Base-by-base conservation (phyloP, 2,329 filamentous ascomycete species). In the Pseudogymnoascus sp. region DNA sequence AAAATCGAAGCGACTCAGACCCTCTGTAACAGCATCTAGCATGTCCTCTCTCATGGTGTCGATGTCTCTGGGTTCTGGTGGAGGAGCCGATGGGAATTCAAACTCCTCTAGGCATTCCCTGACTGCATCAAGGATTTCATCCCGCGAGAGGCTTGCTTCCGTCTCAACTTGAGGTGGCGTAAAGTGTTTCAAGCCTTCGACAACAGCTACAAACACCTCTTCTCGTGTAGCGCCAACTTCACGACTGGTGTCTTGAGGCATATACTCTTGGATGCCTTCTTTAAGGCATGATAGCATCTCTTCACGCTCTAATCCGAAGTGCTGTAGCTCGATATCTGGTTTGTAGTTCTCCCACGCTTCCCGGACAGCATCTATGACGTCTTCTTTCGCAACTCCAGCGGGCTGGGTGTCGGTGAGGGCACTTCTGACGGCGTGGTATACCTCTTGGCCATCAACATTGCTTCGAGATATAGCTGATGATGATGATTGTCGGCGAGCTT, bases 331-430 rank as follows among this genome's bases (percentile, higher is more conserved):
- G 61, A 96, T 91, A 70, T 97, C 91, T 0, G 93, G 93, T 76
- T 96, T 96, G 77, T 96, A 96, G 62, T 87, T 90, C 72, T 97
- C 93, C 86, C 92, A 96, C 0, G 93, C 93, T 69, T 96, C 92
- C 69, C 87, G 87, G 12, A 97, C 89, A 2, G 93, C 92, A 29
- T 89, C 83, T 1, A 97, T 83, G 37, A 97, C 90, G 64, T 96
- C 91, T 60, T 96, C 91, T 68, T 89, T 85, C 69, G 86, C 87
- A 57, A 91, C 76, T n/a, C 79, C 77, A 8, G 76, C 77, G 39
- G 76, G 78, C 57, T 75, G 77, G 16, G 76, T 69, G 61, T 89
- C 84, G 11, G 81, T 79, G 14, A 89, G 72, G 2, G 92, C 93
- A 63, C 87, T 86, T 68, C 90, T 89, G 71, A 97, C 86, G 16